phyloP scores from a whole-genome alignment of 2,329 filamentous ascomycete genomes.

The Trichoderma koningii region DNA sequence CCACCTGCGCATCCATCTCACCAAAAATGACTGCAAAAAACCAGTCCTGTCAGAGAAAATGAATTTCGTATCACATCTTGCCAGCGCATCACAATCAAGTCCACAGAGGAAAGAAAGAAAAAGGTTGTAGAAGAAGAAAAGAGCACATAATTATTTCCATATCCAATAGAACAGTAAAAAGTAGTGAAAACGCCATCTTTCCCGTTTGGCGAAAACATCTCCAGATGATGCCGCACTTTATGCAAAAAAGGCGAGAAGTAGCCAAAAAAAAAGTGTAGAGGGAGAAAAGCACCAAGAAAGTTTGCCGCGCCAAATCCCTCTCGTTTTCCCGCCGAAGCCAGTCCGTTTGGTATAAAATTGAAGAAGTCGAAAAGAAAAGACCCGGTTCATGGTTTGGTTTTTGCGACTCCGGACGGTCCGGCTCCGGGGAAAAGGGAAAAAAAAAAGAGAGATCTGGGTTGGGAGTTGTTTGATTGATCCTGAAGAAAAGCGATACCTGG shows the following conservation, averaged over 20 bases:
- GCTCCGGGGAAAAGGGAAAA: constrained; percentile 12
- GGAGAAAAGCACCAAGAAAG: not conserved
- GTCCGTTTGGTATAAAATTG: not conserved
- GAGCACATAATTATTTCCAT: constrained; percentile 23
- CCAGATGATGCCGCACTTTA: constrained; percentile 21
- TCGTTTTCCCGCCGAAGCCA: constrained; percentile 15
- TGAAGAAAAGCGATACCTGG: no score
- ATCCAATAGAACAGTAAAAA: not conserved
- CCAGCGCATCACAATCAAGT: constrained; percentile 16
- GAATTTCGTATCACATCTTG: constrained; percentile 24
- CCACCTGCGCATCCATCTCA: not conserved
- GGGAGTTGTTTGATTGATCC: not conserved
- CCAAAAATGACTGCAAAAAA: not conserved
- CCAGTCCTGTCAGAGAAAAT: constrained; percentile 7
- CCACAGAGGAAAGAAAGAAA: no score
- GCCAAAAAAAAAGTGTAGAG: not conserved
- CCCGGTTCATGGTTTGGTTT: constrained; percentile 1
- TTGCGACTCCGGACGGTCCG: constrained; percentile 23
- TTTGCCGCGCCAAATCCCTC: constrained; percentile 11
- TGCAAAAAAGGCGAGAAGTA: constrained; percentile 25
- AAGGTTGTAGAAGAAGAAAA: not conserved
- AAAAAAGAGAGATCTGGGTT: not conserved
- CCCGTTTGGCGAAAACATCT: constrained; percentile 15
- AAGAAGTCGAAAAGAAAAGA: not conserved
- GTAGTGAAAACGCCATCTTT: constrained; percentile 24